These are phyloP conservation scores for Hypoxylon sp. DNA, from an alignment of 2,329 filamentous ascomycete species.

Conservation along the genomic window DNA sequence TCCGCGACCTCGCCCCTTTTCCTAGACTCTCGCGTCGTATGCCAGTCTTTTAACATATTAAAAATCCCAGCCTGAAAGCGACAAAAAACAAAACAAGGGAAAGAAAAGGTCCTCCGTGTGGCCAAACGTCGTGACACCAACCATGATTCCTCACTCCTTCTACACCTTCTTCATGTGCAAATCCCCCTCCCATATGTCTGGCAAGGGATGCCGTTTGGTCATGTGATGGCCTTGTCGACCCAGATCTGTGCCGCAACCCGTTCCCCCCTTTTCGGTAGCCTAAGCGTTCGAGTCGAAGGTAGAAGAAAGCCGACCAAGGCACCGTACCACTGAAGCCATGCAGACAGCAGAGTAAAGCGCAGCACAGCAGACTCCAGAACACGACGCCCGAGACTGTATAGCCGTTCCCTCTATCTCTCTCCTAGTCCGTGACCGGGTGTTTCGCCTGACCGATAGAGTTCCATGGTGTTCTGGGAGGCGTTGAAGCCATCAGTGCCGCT, in stretches of 20 bases:
- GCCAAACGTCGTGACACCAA: constrained; percentile 31
- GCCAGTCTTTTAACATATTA: constrained; percentile 38
- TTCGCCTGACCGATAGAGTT: background rate
- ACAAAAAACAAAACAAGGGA: constrained; percentile 34
- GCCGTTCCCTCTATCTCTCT: background rate
- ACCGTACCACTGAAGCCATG: constrained; percentile 5
- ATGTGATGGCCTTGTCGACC: constrained; percentile 10
- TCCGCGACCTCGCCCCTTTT: constrained; percentile 2
- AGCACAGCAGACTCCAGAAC: too few relatives aligned
- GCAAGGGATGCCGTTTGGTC: constrained; percentile 1
- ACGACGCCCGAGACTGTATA: constrained; percentile 4
- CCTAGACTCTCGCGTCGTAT: constrained; percentile 17
- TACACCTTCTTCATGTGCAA: constrained; percentile 8
- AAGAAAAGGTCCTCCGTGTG: constrained; percentile 28
- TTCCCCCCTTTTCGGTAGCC: background rate
- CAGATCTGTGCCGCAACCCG: constrained; percentile 31
- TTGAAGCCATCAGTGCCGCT: background rate
- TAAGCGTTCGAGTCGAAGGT: constrained; percentile 8
- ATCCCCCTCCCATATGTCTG: constrained; percentile 11
- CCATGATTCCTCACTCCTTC: constrained; percentile 13
- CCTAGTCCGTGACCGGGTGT: background rate
- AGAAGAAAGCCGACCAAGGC: background rate
- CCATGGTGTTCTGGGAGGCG: background rate
- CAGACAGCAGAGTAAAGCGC: background rate
- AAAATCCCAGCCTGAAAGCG: constrained; percentile 37